A percentile compares a stretch with the other conserved stretches of the same genome.
Conservation (phyloP, 1,139 yeast species). For the Yueomyces sp. region DNA sequence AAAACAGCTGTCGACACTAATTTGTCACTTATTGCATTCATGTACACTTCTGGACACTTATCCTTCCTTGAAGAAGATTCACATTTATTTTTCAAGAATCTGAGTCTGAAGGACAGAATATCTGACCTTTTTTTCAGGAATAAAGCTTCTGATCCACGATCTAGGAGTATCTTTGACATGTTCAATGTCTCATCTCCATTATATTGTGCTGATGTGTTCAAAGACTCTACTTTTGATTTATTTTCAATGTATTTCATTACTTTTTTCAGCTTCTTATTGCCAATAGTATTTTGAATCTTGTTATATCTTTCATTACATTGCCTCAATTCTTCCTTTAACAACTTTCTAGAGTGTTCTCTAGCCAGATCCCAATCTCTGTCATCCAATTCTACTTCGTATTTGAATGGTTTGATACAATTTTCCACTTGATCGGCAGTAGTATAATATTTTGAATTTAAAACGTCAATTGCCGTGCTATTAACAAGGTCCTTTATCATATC, state of each 20-base stretch:
- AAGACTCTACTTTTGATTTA: conserved; percentile 12
- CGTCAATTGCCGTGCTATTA: conserved; percentile 72
- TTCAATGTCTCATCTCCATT: conserved; percentile 54
- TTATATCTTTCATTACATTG: conserved; percentile 65
- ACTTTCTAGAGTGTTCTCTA: conserved; percentile 59
- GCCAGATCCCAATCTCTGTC: conserved; percentile 87
- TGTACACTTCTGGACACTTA: conserved; percentile 86
- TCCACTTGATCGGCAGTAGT: conserved; percentile 98
- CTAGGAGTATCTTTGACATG: conserved; percentile 57
- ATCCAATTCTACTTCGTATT: conserved; percentile 92
- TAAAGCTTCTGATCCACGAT: conserved; percentile 74
- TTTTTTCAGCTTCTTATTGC: conserved; percentile 71
- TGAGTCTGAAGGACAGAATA: conserved; percentile 61
- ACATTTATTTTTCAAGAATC: conserved; percentile 67
- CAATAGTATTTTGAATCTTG: conserved; percentile 57
- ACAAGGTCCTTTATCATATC: conserved; percentile 76
- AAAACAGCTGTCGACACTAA: conserved; percentile 85
- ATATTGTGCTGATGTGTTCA: neutral
- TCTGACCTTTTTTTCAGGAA: conserved; percentile 68
- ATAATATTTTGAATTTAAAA: conserved; percentile 64
- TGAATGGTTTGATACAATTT: conserved; percentile 93
- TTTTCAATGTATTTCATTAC: conserved; percentile 63
- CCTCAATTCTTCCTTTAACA: conserved; percentile 71
- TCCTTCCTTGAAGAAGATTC: conserved; percentile 68
- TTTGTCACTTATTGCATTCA: conserved; percentile 87